Conservation (phyloP, 73 alveolate species). For the Paramecium caudatum region DNA sequence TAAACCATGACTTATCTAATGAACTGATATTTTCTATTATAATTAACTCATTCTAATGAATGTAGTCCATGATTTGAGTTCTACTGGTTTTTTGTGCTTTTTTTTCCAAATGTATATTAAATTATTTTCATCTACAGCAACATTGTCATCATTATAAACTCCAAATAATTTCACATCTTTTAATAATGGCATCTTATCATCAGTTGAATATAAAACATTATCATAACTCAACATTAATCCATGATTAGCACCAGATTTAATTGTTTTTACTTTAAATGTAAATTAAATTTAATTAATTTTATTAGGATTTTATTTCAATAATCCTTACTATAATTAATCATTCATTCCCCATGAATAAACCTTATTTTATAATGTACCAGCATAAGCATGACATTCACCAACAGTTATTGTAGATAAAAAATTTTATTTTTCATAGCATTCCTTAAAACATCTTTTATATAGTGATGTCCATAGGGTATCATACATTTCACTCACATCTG, state of each 20-base stretch:
- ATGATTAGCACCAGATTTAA: slow-evolving; percentile 65
- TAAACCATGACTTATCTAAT: slow-evolving; percentile 53
- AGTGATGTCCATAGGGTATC: slow-evolving; percentile 73
- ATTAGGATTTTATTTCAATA: slow-evolving; percentile 22
- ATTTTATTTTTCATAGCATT: slow-evolving; percentile 64
- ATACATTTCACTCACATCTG: slow-evolving; percentile 74
- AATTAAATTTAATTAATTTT: slow-evolving; percentile 36
- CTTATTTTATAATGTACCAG: not conserved
- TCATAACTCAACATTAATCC: slow-evolving; percentile 43
- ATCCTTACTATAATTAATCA: slow-evolving; percentile 38
- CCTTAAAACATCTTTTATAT: slow-evolving; percentile 73
- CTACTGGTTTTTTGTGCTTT: not conserved
- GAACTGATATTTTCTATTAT: not conserved
- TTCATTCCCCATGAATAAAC: slow-evolving; percentile 63
- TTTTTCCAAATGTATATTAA: slow-evolving; percentile 43
- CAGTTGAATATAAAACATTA: not conserved
- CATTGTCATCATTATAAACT: slow-evolving; percentile 38
- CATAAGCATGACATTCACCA: slow-evolving; percentile 64
- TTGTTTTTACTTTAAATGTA: not conserved
- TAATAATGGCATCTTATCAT: not conserved
- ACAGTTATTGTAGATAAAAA: slow-evolving; percentile 8
- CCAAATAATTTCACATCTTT: slow-evolving; percentile 21
- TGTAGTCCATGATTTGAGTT: slow-evolving; percentile 49
- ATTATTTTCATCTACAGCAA: slow-evolving; percentile 47
- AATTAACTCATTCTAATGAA: slow-evolving; percentile 44